phyloP scores from a whole-genome alignment of 148 eudicot species.

The Vaccinium myrtillus region DNA sequence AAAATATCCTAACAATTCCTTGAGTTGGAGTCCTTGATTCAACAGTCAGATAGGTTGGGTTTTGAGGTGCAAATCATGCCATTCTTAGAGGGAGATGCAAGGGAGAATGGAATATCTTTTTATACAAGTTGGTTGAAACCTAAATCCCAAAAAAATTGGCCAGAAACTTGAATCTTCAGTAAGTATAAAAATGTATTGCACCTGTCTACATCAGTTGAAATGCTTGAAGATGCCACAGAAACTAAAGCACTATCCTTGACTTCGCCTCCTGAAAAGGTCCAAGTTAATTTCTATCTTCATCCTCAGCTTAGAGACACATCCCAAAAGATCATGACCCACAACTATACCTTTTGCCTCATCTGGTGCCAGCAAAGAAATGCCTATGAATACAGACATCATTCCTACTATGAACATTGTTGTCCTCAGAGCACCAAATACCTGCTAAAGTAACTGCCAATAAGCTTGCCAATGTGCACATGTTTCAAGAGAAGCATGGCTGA shows the following conservation, averaged over 20 bases:
- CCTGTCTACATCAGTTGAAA: constrained; percentile 67
- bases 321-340: background rate
- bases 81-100: background rate
- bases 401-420: constrained; percentile 89
- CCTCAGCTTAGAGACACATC: background rate
- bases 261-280: constrained; percentile 62
- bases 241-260: constrained; percentile 63
- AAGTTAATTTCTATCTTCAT: constrained; percentile 11
- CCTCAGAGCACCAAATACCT: constrained; percentile 82
- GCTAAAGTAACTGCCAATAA: constrained; percentile 22
- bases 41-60: background rate
- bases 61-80: background rate
- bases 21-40: background rate
- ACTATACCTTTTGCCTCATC: constrained; percentile 83
- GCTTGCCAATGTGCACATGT: background rate
- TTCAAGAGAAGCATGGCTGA: background rate
- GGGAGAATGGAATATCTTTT: background rate
- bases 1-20: background rate
- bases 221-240: constrained; percentile 45
- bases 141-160: background rate
- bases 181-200: constrained; percentile 23
- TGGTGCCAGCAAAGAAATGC: constrained; percentile 93
- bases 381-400: constrained; percentile 87
- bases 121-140: background rate
- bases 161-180: background rate